phyloP scores from a whole-genome alignment of 2,329 filamentous ascomycete genomes.

The Phyllosticta citriasiana region DNA sequence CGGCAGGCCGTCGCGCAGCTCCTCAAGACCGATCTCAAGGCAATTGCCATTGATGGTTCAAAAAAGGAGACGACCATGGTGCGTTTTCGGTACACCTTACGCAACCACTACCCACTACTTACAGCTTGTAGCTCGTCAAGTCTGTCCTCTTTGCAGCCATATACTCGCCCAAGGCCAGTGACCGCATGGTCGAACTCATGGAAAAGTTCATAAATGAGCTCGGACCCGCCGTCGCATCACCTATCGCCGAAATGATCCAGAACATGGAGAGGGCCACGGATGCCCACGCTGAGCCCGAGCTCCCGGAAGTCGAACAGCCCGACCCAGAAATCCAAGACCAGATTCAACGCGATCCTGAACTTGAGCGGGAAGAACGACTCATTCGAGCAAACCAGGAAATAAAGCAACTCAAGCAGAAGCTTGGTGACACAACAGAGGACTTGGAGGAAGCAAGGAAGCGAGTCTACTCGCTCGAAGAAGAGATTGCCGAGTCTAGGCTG shows the following conservation, averaged over 20 bases:
- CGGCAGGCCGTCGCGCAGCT: slow-evolving; percentile 23
- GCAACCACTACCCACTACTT: background rate
- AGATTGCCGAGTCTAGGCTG: slow-evolving; percentile 36
- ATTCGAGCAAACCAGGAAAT: slow-evolving; percentile 39
- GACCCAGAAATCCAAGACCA: slow-evolving; percentile 6
- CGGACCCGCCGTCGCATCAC: slow-evolving; percentile 25
- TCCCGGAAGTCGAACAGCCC: slow-evolving; percentile 4
- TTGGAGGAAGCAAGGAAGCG: slow-evolving; percentile 31
- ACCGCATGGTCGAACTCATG: slow-evolving; percentile 37
- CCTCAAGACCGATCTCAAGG: slow-evolving; percentile 37
- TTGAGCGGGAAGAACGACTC: slow-evolving; percentile 41
- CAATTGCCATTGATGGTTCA: slow-evolving; percentile 36
- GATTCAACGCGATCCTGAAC: slow-evolving; percentile 28
- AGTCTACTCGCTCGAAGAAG: slow-evolving; percentile 37
- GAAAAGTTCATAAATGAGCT: slow-evolving; percentile 16
- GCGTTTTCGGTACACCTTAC: background rate
- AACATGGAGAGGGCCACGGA: slow-evolving; percentile 19
- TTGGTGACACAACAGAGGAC: slow-evolving; percentile 32
- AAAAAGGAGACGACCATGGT: slow-evolving; percentile 27
- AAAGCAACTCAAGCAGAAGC: slow-evolving; percentile 31
- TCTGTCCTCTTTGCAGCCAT: slow-evolving; percentile 38
- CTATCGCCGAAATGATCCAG: slow-evolving; percentile 31
- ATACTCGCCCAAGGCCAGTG: slow-evolving; percentile 38
- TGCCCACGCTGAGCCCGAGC: slow-evolving; percentile 1
- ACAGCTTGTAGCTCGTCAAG: slow-evolving; percentile 32